phyloP scores from a whole-genome alignment of 2,329 filamentous ascomycete genomes.

The Pseudocercospora ulei region DNA sequence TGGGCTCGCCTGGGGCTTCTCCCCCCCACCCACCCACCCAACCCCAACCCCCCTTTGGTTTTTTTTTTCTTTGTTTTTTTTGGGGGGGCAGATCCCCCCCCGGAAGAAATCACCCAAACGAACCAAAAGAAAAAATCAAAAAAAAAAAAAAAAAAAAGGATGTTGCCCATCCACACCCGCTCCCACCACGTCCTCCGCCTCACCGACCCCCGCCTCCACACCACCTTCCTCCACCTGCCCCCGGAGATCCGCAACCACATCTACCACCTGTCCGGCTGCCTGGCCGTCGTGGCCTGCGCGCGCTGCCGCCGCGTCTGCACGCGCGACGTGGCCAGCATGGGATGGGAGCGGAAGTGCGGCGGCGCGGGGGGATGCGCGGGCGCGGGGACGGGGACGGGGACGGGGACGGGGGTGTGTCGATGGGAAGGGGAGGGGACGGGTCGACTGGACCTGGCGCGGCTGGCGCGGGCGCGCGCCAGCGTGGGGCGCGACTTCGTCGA shows the following conservation, averaged over 20 bases:
- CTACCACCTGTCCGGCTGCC: constrained; percentile 15
- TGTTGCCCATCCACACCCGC: constrained; percentile 1
- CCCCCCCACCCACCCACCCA: no score
- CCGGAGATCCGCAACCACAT: constrained; percentile 18
- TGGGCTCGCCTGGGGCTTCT: no score
- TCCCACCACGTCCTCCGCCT: background rate
- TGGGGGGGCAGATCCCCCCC: background rate
- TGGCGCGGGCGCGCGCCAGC: no score
- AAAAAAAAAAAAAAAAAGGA: no score
- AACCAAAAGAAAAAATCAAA: no score
- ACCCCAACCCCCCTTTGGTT: background rate
- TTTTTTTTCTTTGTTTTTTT: background rate
- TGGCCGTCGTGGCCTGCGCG: constrained; percentile 12
- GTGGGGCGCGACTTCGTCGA: no score
- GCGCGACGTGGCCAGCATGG: constrained; percentile 2
- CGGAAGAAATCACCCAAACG: background rate
- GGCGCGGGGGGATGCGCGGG: no score
- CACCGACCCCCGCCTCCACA: background rate
- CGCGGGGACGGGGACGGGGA: no score
- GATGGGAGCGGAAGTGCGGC: constrained; percentile 5
- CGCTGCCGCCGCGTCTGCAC: constrained; percentile 9
- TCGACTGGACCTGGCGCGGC: no score
- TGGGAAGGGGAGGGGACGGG: no score
- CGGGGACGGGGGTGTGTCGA: no score
- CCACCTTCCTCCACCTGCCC: constrained; percentile 16